phyloP scores from a whole-genome alignment of 2,329 filamentous ascomycete species.

The Plenodomus lindquistii region DNA sequence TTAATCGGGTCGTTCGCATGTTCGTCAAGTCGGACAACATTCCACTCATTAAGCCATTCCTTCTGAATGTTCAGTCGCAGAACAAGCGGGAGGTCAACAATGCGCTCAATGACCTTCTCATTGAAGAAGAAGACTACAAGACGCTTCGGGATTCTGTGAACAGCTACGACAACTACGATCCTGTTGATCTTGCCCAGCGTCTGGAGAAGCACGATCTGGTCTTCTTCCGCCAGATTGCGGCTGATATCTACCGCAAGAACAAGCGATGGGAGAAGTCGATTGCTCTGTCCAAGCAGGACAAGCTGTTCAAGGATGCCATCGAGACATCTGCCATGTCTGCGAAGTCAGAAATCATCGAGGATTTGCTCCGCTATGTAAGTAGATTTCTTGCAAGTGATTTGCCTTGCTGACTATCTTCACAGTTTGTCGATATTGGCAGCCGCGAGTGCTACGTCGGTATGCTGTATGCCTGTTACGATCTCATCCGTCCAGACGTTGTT shows the following conservation, averaged over 20 bases:
- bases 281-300: slow-evolving; percentile 96
- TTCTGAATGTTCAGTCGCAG: slow-evolving; percentile 92
- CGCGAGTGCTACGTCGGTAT: slow-evolving; percentile 99
- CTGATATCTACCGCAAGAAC: slow-evolving; percentile 99
- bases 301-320: slow-evolving; percentile 98
- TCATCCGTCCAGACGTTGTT: slow-evolving; percentile 89
- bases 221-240: slow-evolving; percentile 98
- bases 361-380: slow-evolving; percentile 95
- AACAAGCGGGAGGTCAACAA: slow-evolving; percentile 99
- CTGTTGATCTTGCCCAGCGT: slow-evolving; percentile 85
- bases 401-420: slow-evolving; percentile 39
- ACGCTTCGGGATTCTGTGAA: slow-evolving; percentile 95
- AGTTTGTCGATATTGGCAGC: slow-evolving; percentile 99
- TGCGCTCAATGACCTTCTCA: slow-evolving; percentile 95
- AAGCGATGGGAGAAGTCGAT: slow-evolving; percentile 99
- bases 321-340: slow-evolving; percentile 92
- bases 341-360: slow-evolving; percentile 92
- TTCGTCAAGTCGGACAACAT: slow-evolving; percentile 99
- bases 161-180: slow-evolving; percentile 99
- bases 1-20: slow-evolving; percentile 98
- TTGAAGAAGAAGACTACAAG: slow-evolving; percentile 99
- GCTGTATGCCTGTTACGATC: slow-evolving; percentile 97
- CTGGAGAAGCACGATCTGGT: slow-evolving; percentile 97
- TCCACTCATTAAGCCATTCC: slow-evolving; percentile 97
- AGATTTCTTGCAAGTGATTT: slow-evolving; percentile 1